phyloP scores from a whole-genome alignment of 2,329 filamentous ascomycete genomes.

The Magnaporthiopsis incrustans region DNA sequence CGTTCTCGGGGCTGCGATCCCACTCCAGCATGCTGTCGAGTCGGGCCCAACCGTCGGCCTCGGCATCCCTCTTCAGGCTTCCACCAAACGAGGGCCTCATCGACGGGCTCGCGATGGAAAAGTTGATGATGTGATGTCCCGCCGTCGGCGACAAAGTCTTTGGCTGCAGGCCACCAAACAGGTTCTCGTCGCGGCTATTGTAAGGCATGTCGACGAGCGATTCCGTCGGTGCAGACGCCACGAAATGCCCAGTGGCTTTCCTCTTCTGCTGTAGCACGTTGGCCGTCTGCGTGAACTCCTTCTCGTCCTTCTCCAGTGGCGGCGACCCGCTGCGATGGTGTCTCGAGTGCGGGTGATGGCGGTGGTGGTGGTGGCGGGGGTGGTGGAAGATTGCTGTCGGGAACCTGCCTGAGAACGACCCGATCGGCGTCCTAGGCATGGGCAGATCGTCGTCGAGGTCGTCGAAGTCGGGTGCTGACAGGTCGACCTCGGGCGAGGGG shows the following conservation, averaged over 20 bases:
- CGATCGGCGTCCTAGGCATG: conserved; percentile 54
- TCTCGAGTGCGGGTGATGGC: conserved; percentile 25
- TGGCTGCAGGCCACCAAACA: conserved; percentile 41
- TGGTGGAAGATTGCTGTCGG: conserved; percentile 15
- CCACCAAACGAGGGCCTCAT: conserved; percentile 41
- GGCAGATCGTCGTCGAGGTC: conserved; percentile 54
- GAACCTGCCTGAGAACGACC: conserved; percentile 47
- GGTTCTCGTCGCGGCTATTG: conserved; percentile 37
- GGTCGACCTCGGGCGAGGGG: conserved; percentile 86
- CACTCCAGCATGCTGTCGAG: conserved; percentile 42
- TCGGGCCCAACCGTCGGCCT: conserved; percentile 33
- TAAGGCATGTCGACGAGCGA: conserved; percentile 24
- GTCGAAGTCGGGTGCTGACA: conserved; percentile 81
- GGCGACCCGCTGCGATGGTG: conserved; percentile 69
- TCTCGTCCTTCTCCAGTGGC: conserved; percentile 87
- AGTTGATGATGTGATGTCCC: conserved; percentile 22
- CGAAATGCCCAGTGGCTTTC: conserved; percentile 41
- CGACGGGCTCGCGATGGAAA: conserved; percentile 45
- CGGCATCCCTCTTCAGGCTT: conserved; percentile 31
- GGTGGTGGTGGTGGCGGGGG: conserved; percentile 26
- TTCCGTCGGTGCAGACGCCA: conserved; percentile 20
- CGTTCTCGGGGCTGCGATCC: conserved; percentile 73
- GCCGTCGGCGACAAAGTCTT: conserved; percentile 10
- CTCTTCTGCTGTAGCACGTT: conserved; percentile 69
- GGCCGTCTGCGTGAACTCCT: conserved; percentile 93